Evolutionary conservation across 352 stramenopile species (phyloP).

Genomic region (Phytopythium sindhum): DNA sequence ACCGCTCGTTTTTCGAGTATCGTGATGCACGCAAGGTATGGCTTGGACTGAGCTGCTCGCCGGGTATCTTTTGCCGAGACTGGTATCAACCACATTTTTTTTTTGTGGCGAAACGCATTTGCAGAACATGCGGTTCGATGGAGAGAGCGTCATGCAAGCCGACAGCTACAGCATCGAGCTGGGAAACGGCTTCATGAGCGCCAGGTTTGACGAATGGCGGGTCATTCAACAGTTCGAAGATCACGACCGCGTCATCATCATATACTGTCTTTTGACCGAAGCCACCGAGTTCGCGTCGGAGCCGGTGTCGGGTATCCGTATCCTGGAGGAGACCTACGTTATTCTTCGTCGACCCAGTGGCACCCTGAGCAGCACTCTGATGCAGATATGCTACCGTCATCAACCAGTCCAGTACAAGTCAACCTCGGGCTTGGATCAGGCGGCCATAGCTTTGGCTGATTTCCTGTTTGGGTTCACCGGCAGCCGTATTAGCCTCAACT

Average conservation of each 20-base stretch:
- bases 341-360: neutral
- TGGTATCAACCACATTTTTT: too few species aligned
- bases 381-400: neutral
- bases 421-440: neutral
- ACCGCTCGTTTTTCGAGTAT: conserved; percentile 26
- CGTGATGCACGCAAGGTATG: conserved; percentile 29
- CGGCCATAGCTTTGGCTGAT: neutral
- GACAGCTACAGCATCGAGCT: neutral
- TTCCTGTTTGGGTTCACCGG: conserved; percentile 1
- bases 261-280: neutral
- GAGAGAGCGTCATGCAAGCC: neutral
- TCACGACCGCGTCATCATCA: neutral
- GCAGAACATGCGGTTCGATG: neutral
- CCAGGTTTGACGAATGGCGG: conserved; percentile 7
- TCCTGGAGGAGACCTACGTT: conserved; percentile 3
- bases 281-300: neutral
- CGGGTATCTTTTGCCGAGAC: too few species aligned
- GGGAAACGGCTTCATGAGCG: neutral
- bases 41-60: too few species aligned
- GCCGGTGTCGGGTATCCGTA: neutral
- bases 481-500: neutral
- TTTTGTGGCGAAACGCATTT: too few species aligned
- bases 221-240: neutral
- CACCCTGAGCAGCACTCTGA: neutral
- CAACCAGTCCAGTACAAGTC: conserved; percentile 1